Percentiles rank a stretch among this genome's conserved stretches.
Conservation (phyloP, 2,329 filamentous ascomycete genomes). For the Cercospora zeina region DNA sequence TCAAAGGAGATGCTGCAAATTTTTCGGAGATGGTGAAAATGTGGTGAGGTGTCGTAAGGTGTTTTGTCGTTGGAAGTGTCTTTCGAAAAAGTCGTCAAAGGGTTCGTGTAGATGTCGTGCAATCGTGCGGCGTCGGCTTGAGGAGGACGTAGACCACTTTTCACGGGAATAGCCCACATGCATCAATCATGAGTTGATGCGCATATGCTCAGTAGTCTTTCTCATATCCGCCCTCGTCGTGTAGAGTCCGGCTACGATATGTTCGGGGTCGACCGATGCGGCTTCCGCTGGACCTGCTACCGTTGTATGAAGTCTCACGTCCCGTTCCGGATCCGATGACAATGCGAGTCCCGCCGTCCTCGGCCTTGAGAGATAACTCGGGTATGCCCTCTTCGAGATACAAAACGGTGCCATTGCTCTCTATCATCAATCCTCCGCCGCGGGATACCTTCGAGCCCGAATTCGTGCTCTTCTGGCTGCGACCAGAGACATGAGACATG, state of each 20-base stretch:
- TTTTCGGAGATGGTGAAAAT: neutral
- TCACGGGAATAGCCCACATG: neutral
- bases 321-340: constrained; percentile 31
- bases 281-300: constrained; percentile 29
- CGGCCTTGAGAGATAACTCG: constrained; percentile 24
- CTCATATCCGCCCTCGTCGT: constrained; percentile 30
- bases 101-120: neutral
- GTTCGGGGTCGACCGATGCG: constrained; percentile 26
- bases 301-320: constrained; percentile 31
- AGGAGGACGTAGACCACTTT: neutral
- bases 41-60: neutral
- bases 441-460: constrained; percentile 30
- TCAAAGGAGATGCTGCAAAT: neutral
- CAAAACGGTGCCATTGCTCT: constrained; percentile 33
- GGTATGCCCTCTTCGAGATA: constrained; percentile 34
- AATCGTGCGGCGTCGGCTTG: neutral
- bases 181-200: neutral
- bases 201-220: constrained; percentile 1
- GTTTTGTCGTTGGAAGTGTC: neutral
- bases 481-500: constrained; percentile 31
- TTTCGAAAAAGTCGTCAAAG: neutral
- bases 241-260: constrained; percentile 27
- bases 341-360: constrained; percentile 33
- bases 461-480: constrained; percentile 32
- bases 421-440: constrained; percentile 33